Evolutionary conservation across 1,284 basidiomycete genomes (phyloP).

Genomic region (Apiotrichum gracile): DNA sequence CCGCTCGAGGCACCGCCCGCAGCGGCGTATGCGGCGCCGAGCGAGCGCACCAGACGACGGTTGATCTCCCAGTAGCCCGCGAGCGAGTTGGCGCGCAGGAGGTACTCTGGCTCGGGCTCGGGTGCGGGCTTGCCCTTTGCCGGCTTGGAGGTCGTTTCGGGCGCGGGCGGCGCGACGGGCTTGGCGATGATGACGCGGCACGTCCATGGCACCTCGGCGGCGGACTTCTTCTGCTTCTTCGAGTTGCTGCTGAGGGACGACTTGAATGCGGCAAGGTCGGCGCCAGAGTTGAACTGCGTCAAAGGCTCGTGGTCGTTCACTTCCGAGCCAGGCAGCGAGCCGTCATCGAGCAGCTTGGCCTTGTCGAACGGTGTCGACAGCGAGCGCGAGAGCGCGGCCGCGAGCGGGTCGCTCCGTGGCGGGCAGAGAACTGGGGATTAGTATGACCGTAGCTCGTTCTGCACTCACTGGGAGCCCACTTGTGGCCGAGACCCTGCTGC

Average conservation of each 20-base stretch:
- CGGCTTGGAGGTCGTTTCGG: background rate
- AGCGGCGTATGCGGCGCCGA: conserved; percentile 18
- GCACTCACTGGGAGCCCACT: conserved; percentile 41
- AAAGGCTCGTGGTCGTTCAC: conserved; percentile 19
- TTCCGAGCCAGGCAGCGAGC: conserved; percentile 15
- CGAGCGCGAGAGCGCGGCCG: conserved; percentile 42
- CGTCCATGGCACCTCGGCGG: conserved; percentile 20
- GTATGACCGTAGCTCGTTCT: background rate
- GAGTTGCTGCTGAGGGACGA: background rate
- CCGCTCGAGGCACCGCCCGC: conserved; percentile 6
- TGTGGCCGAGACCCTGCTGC: conserved; percentile 37
- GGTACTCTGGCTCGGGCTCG: conserved; percentile 53
- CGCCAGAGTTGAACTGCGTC: conserved; percentile 8
- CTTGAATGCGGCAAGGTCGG: conserved; percentile 15
- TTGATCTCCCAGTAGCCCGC: conserved; percentile 77
- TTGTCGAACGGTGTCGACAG: conserved; percentile 28
- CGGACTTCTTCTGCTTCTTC: background rate
- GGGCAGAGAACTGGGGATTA: conserved; percentile 38
- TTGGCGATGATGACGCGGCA: conserved; percentile 33
- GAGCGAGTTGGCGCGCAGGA: conserved; percentile 77
- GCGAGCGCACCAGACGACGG: conserved; percentile 46
- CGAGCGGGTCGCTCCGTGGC: conserved; percentile 39
- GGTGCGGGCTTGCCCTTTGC: conserved; percentile 15
- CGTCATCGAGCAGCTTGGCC: conserved; percentile 8
- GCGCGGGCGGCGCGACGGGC: conserved; percentile 11